Conservation (phyloP, 306 rosid genomes). For the Vicia sativa region DNA sequence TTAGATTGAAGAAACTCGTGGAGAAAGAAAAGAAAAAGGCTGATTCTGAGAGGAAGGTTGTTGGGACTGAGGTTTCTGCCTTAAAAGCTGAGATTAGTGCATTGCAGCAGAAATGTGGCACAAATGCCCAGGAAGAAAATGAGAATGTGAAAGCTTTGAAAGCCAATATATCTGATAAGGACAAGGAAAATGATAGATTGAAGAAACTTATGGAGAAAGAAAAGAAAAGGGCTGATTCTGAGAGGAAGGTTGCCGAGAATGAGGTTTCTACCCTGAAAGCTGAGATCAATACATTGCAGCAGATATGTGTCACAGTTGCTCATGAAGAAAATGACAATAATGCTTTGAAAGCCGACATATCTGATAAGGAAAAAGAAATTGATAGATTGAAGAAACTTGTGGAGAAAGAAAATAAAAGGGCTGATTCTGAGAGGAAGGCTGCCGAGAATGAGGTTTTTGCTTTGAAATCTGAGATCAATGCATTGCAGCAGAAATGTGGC, state of each 20-base stretch:
- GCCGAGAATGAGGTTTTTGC: conserved; percentile 56
- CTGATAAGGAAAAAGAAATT: conserved; percentile 53
- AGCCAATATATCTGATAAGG: conserved; percentile 45
- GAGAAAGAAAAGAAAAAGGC: no score
- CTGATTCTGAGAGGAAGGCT: conserved; percentile 53
- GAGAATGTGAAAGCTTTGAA: conserved; percentile 38
- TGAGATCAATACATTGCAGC: conserved; percentile 52
- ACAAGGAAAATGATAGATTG: conserved; percentile 48
- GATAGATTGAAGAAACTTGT: conserved; percentile 49
- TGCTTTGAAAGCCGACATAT: conserved; percentile 48
- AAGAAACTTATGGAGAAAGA: conserved; percentile 55
- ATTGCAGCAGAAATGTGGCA: no score
- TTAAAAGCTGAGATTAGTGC: no score
- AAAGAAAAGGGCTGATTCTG: conserved; percentile 54
- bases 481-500: conserved; percentile 46
- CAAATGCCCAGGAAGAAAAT: no score
- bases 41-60: conserved; percentile 40
- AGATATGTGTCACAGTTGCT: conserved; percentile 36
- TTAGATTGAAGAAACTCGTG: no score
- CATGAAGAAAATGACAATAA: conserved; percentile 45
- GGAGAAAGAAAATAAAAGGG: conserved; percentile 56
- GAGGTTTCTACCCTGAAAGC: conserved; percentile 54
- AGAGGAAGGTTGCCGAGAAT: conserved; percentile 61
- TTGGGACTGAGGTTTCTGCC: neutral
- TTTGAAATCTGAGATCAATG: conserved; percentile 58